A percentile compares a stretch with the other conserved stretches of the same genome.
These are phyloP conservation scores for Wickerhamomyces rabaulensis DNA, from an alignment of 805 yeast genomes.

Conservation along the genomic window DNA sequence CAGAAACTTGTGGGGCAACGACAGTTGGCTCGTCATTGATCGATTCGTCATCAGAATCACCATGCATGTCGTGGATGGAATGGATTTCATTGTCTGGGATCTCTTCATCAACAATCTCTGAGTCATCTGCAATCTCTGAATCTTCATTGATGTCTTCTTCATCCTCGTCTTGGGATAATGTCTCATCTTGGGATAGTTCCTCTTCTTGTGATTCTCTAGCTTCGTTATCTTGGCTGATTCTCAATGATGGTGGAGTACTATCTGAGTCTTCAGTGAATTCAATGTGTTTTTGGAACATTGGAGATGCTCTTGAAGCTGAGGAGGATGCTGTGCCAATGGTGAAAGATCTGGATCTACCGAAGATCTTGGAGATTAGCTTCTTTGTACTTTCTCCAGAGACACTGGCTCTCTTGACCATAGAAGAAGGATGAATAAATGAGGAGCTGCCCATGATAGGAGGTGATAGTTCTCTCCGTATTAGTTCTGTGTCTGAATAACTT, in stretches of 20 bases:
- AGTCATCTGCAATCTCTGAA: conserved; percentile 8
- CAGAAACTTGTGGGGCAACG: background rate
- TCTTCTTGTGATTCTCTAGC: conserved; percentile 1
- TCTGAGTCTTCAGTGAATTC: background rate
- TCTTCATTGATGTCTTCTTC: conserved; percentile 5
- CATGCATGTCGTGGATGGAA: conserved; percentile 7
- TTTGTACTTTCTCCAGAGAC: conserved; percentile 8
- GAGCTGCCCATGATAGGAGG: conserved; percentile 10
- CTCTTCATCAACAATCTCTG: conserved; percentile 12
- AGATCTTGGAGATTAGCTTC: conserved; percentile 7
- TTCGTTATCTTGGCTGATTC: background rate
- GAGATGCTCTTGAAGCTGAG: background rate
- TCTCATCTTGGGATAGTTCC: conserved; percentile 22
- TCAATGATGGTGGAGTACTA: background rate
- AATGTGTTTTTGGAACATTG: background rate
- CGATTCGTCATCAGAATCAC: conserved; percentile 15
- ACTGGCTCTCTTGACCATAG: conserved; percentile 15
- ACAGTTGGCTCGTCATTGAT: background rate
- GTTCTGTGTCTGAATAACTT: conserved; percentile 23
- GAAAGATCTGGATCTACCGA: conserved; percentile 7
- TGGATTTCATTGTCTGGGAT: conserved; percentile 12
- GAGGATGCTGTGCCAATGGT: background rate
- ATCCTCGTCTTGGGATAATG: conserved; percentile 10
- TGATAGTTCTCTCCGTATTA: conserved; percentile 21
- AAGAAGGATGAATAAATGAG: background rate